Conservation (phyloP, 1,139 yeast genomes). For the Lodderomyces pseudojiufengensis region DNA sequence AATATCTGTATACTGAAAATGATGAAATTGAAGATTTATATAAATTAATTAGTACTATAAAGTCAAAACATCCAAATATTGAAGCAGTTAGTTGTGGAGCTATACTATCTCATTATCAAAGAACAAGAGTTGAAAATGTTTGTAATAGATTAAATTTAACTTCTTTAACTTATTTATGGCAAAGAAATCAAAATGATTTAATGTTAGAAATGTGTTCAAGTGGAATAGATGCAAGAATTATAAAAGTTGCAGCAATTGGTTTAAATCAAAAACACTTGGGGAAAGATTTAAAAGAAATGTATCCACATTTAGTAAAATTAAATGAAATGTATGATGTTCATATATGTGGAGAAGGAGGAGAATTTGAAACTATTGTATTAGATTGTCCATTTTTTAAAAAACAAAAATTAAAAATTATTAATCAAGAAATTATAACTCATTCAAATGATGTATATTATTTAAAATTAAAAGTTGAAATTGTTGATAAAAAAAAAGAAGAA, state of each 20-base stretch:
- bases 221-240: constrained; percentile 75
- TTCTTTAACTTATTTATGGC: constrained; percentile 82
- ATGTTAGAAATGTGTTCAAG: constrained; percentile 78
- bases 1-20: constrained; percentile 57
- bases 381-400: constrained; percentile 78
- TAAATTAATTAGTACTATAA: constrained; percentile 45
- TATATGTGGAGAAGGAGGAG: constrained; percentile 98
- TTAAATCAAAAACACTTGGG: constrained; percentile 65
- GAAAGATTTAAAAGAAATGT: constrained; percentile 56
- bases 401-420: constrained; percentile 47
- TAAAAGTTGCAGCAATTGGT: constrained; percentile 94
- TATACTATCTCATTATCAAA: constrained; percentile 85
- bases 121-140: constrained; percentile 89
- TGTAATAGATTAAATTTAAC: constrained; percentile 69
- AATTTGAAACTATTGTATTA: constrained; percentile 86
- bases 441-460: constrained; percentile 66
- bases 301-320: constrained; percentile 55
- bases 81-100: constrained; percentile 95
- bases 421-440: constrained; percentile 42
- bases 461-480: constrained; percentile 40
- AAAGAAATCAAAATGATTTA: constrained; percentile 71
- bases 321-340: constrained; percentile 75
- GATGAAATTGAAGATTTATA: constrained; percentile 88
- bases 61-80: constrained; percentile 60
- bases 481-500: constrained; percentile 27